These are phyloP conservation scores for Magnusiomyces suaveolens DNA, from an alignment of 1,139 yeast species.

Conservation along the genomic window DNA sequence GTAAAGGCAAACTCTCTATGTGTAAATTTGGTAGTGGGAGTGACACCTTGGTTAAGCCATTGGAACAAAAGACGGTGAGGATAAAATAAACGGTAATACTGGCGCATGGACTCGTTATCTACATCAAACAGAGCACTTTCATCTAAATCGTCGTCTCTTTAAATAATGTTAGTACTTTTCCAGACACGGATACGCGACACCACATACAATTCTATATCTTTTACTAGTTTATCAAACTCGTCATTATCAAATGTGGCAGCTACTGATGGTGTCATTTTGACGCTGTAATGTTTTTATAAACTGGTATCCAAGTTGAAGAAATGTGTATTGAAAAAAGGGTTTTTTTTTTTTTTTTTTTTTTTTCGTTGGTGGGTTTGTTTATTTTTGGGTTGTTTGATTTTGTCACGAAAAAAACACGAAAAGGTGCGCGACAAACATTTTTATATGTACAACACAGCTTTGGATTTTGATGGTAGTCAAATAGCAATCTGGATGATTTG, in stretches of 20 bases:
- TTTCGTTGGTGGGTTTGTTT: no score
- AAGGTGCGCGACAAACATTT: no score
- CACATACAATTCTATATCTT: background rate
- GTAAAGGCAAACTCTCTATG: slow-evolving; percentile 94
- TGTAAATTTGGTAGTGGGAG: slow-evolving; percentile 52
- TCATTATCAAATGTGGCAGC: background rate
- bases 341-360: background rate
- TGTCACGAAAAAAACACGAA: no score
- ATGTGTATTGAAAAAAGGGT: background rate
- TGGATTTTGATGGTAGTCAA: no score
- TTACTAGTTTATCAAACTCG: background rate
- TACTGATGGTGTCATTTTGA: background rate
- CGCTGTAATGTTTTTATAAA: background rate
- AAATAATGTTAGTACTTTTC: background rate
- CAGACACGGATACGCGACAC: background rate
- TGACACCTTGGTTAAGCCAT: slow-evolving; percentile 84
- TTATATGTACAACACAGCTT: no score
- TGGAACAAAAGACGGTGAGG: slow-evolving; percentile 62
- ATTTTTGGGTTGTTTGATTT: no score
- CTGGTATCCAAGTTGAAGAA: background rate
- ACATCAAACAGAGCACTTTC: background rate
- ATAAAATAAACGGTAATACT: slow-evolving; percentile 56
- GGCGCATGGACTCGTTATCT: slow-evolving; percentile 11
- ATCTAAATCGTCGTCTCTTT: background rate
- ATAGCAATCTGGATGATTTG: no score